Base-by-base conservation (phyloP, 768 basidiomycete genomes). In the Dacryopinax spathularia region DNA sequence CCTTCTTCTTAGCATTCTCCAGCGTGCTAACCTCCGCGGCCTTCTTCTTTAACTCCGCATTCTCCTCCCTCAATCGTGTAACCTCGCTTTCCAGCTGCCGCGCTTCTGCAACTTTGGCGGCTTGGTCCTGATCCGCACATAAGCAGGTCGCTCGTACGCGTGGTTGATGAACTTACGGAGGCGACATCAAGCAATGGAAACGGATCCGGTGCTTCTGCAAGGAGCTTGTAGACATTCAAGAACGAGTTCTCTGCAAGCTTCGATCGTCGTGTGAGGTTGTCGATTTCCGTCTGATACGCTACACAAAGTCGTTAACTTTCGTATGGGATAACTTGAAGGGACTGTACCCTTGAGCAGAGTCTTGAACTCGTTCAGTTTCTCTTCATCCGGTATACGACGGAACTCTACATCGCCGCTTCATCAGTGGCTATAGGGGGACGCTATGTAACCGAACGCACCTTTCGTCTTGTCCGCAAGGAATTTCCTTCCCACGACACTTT, bases 251-350 rank as follows among this genome's bases (percentile, higher is more conserved):
- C 96, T 10, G 93, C 88, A 25, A 82, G 75, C 72, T 97, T 97
- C 36, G 87, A 90, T 9, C 96, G 87, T 68, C 90, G 88, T 0
- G 95, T 98, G 67, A 99, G 84, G 71, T 79, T 87, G 78, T 99
- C 96, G 64, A 99, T 97, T 76, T 98, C 96, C 2, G 86, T 82
- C 75, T 98, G 95, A 78, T 97, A 97, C 0, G 92, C 93, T 93
- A 68, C 12, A 9, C 7, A 29, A 3, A 48, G 2, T 15, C 43
- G 25, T 25, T 15, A 13, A n/a, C 7, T 33, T 10, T 29, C 2
- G 48, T 16, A 39, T 1, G 16, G n/a, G 2, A 18, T 10, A 33
- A 29, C 13, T 25, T 34, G 13, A 61, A 39, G 65, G 18, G 60
- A 25, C 67, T 76, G 62, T 64, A 89, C 91, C 81, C 77, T 95